phyloP scores from a whole-genome alignment of 192 early-diverging fungal species.

The Mortierella claussenii region DNA sequence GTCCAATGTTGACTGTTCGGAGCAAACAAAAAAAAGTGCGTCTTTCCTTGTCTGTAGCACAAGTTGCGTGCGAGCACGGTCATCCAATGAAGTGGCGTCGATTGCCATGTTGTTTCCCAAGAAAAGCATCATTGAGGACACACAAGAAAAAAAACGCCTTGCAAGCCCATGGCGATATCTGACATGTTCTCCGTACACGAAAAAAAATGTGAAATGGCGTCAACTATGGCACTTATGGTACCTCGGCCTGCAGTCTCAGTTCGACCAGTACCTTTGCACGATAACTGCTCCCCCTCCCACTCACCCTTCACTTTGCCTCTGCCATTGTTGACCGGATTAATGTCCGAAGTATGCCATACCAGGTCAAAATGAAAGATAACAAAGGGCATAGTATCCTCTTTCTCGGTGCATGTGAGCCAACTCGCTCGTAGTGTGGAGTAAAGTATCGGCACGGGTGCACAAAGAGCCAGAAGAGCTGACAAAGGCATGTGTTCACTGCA shows the following conservation, averaged over 20 bases:
- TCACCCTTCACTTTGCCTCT: neutral
- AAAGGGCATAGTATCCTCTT: neutral
- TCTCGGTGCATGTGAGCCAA: neutral
- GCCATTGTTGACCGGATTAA: too few relatives aligned
- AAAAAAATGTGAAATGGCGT: constrained; percentile 19
- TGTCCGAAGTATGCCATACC: too few relatives aligned
- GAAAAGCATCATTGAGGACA: constrained; percentile 1
- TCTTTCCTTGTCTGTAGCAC: neutral
- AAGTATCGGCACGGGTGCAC: too few relatives aligned
- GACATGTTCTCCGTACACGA: neutral
- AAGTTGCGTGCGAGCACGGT: too few relatives aligned
- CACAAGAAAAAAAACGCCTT: neutral
- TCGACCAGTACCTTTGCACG: neutral
- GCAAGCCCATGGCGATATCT: constrained; percentile 18
- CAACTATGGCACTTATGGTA: constrained; percentile 1
- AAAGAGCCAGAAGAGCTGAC: too few relatives aligned
- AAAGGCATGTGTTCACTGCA: too few relatives aligned
- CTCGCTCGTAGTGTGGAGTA: too few relatives aligned
- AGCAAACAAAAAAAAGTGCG: neutral
- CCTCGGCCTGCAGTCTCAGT: neutral
- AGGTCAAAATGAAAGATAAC: too few relatives aligned
- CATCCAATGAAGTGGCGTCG: constrained; percentile 10
- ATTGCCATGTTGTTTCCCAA: constrained; percentile 27
- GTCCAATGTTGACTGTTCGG: neutral
- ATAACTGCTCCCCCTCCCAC: neutral